Conservation (phyloP, 2,329 filamentous ascomycete genomes). For the Chaetomiaceae sp. region DNA sequence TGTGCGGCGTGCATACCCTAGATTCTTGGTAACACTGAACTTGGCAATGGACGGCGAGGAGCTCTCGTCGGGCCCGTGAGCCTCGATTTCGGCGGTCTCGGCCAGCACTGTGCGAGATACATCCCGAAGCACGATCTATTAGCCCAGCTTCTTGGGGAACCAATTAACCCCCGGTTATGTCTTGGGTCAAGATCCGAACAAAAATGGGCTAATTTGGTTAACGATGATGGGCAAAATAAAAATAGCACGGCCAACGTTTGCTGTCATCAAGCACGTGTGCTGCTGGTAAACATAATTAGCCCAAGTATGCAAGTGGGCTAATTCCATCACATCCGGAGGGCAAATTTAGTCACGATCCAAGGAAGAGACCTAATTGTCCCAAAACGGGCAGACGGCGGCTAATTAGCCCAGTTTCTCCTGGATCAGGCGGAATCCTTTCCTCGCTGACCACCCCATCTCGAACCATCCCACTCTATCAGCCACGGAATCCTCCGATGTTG, state of each 20-base stretch:
- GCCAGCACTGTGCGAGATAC: conserved; percentile 6
- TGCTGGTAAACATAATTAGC: conserved; percentile 24
- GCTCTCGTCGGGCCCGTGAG: not conserved
- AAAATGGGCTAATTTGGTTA: conserved; percentile 11
- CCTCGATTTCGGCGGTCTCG: conserved; percentile 13
- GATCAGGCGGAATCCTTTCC: not conserved
- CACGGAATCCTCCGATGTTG: not conserved
- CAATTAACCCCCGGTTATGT: conserved; percentile 1
- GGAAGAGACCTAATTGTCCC: not conserved
- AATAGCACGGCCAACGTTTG: conserved; percentile 8
- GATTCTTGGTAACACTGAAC: not conserved
- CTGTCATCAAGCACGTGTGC: not conserved
- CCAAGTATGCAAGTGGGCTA: conserved; percentile 20
- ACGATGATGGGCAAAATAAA: conserved; percentile 14
- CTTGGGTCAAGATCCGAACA: not conserved
- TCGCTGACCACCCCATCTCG: not conserved
- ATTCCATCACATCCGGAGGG: conserved; percentile 8
- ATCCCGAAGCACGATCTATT: not conserved
- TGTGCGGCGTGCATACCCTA: conserved; percentile 3
- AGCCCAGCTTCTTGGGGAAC: not conserved
- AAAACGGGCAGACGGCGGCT: conserved; percentile 17
- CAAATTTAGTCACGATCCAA: not conserved
- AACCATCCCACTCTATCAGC: not conserved
- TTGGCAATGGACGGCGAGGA: conserved; percentile 2
- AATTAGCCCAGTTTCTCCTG: conserved; percentile 25